Percentiles rank a stretch among this genome's conserved stretches.
phyloP scores from a whole-genome alignment of 139 green algal species.

The Medakamo hakoo region DNA sequence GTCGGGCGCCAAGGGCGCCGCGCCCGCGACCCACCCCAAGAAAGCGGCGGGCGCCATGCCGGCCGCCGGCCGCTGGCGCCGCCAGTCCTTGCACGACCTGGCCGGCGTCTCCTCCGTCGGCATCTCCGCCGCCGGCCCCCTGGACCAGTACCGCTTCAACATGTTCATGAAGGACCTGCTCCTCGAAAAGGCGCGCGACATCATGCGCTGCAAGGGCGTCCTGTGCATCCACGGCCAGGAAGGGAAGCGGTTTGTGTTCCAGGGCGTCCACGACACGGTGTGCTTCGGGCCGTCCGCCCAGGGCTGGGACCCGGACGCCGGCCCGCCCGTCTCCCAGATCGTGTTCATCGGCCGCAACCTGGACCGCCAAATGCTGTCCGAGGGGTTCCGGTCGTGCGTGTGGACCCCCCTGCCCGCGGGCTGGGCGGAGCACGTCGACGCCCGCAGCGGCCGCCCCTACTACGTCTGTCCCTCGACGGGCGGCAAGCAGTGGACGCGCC shows the following conservation, averaged over 20 bases:
- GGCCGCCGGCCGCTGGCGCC: not conserved
- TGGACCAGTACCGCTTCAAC: conserved; percentile 72
- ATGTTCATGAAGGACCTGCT: conserved; percentile 73
- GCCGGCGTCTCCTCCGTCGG: conserved; percentile 46
- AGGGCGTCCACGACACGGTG: conserved; percentile 73
- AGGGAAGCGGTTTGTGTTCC: conserved; percentile 67
- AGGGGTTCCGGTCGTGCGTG: conserved; percentile 54
- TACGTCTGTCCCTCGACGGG: conserved; percentile 14
- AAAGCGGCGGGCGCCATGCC: conserved; percentile 2
- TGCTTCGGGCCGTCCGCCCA: conserved; percentile 45
- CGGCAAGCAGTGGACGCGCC: conserved; percentile 16
- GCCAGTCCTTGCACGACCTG: conserved; percentile 38
- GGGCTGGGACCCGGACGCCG: conserved; percentile 32
- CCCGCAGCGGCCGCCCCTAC: conserved; percentile 15
- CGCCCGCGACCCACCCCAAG: not conserved
- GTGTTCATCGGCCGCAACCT: conserved; percentile 69
- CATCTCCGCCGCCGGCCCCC: conserved; percentile 41
- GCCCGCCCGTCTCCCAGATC: conserved; percentile 52
- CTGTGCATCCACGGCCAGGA: conserved; percentile 40
- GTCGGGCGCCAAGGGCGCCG: no score
- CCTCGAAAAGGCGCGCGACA: conserved; percentile 59
- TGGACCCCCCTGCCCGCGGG: conserved; percentile 56
- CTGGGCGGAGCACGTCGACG: conserved; percentile 51
- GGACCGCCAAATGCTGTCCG: conserved; percentile 24
- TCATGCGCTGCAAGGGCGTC: conserved; percentile 70